phyloP scores from a whole-genome alignment of 805 yeast species.

The Nakazawaea ernobii region DNA sequence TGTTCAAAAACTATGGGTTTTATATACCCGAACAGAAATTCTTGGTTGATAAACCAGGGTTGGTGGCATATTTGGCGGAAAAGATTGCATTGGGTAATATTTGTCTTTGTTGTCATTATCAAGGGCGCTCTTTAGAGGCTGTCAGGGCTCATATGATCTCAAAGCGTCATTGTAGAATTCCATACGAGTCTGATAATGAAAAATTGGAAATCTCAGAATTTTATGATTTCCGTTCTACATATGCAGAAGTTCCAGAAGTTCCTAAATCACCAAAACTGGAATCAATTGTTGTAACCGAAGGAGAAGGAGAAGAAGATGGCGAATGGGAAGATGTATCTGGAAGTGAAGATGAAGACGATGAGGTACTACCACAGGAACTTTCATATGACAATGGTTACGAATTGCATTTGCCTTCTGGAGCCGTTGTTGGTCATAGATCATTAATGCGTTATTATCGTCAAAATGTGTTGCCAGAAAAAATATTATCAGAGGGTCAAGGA shows the following conservation, averaged over 20 bases:
- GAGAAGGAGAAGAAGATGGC: conserved; percentile 25
- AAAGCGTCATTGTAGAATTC: conserved; percentile 84
- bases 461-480: conserved; percentile 43
- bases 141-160: conserved; percentile 83
- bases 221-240: conserved; percentile 76
- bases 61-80: conserved; percentile 71
- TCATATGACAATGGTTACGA: conserved; percentile 45
- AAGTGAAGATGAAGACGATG: conserved; percentile 28
- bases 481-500: conserved; percentile 57
- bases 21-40: conserved; percentile 80
- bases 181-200: conserved; percentile 80
- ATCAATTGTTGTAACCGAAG: conserved; percentile 21
- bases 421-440: conserved; percentile 76
- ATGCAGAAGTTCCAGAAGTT: conserved; percentile 30
- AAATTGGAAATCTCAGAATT: conserved; percentile 69
- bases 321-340: conserved; percentile 28
- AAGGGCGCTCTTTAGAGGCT: conserved; percentile 80
- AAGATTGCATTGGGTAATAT: conserved; percentile 77
- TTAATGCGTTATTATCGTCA: conserved; percentile 69
- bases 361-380: conserved; percentile 24
- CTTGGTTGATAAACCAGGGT: conserved; percentile 62
- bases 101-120: conserved; percentile 77
- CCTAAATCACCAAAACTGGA: not conserved
- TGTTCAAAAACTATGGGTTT: conserved; percentile 77
- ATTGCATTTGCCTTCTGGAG: conserved; percentile 70